Base-by-base conservation (phyloP, 2,329 filamentous ascomycete species). In the Thermothelomyces thermophilus region DNA sequence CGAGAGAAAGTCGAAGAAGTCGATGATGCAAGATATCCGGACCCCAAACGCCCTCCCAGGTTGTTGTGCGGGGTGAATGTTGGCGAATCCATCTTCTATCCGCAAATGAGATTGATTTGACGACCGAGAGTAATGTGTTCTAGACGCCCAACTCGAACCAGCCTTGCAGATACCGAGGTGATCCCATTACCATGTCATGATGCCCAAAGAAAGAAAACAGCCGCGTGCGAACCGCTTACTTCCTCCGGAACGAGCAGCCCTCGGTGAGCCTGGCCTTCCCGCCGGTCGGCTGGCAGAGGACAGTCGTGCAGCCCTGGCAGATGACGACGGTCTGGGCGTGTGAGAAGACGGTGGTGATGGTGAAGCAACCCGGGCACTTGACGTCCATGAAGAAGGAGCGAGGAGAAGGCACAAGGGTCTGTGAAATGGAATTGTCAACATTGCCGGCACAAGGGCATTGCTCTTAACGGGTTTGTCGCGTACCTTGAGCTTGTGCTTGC, bases 401-500 rank as follows among this genome's bases (percentile, higher is more conserved):
- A 68, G 93, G 93, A 63, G 83, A 86, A 68, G 93, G 93, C 72
- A 98, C 93, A 68, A 98, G 87, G 64, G 82, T 90, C 90, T 94
- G 63, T 57, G 33, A 9, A 31, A 48, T 24, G n/a, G 24, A 5
- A 20, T 2, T 46, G 55, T 56, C 43, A 58, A 52, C 26, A 46
- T 48, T 45, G 45, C 49, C 48, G 41, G 37, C 24, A 20, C 7
- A 31, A 8, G 20, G 10, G 4, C n/a, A 4, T 26, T 3, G 22
- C 41, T 24, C 7, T 14, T 14, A 17, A 39, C 24, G 41, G 36
- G 9, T 31, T 28, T 16, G 40, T 9, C 30, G 66, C 77, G 64
- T 89, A 95, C 90, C 90, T 98, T 98, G 75, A 98, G 89, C 89
- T 98, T 98, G 88, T 98, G 93, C 87, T 97, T 97, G 81, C 90